These are phyloP conservation scores for Groenewaldozyma sp. DNA, from an alignment of 1,139 yeast species.

Conservation along the genomic window DNA sequence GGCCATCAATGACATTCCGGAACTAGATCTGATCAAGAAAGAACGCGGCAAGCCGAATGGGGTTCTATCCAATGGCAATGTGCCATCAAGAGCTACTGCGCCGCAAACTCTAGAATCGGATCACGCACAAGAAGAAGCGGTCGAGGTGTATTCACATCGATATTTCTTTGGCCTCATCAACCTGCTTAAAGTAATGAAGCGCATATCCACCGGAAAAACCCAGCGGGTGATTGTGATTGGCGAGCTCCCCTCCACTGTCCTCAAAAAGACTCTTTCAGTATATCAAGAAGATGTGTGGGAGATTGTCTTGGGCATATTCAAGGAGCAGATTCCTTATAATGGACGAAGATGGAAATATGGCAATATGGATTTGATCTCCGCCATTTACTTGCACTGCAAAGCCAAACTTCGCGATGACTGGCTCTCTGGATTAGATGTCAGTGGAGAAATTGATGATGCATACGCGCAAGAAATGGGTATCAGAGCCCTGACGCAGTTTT, in stretches of 20 bases:
- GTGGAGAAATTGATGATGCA: slow-evolving; percentile 66
- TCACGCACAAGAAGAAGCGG: background rate
- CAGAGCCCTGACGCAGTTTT: slow-evolving; percentile 70
- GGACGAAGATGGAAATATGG: slow-evolving; percentile 91
- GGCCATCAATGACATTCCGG: slow-evolving; percentile 31
- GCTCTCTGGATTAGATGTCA: slow-evolving; percentile 78
- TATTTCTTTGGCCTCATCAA: slow-evolving; percentile 29
- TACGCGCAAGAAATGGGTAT: slow-evolving; percentile 82
- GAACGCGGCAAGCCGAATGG: background rate
- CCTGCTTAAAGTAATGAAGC: slow-evolving; percentile 28
- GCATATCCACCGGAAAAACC: slow-evolving; percentile 30
- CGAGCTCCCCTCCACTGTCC: slow-evolving; percentile 35
- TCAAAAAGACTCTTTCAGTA: slow-evolving; percentile 33
- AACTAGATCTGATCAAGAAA: slow-evolving; percentile 13
- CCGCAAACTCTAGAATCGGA: background rate
- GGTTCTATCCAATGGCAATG: background rate
- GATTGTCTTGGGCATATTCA: slow-evolving; percentile 62
- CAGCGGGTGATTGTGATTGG: slow-evolving; percentile 35
- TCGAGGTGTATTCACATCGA: slow-evolving; percentile 19
- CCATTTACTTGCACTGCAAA: slow-evolving; percentile 69
- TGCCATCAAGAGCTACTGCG: no score
- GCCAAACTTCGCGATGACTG: slow-evolving; percentile 74
- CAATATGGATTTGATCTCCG: slow-evolving; percentile 89
- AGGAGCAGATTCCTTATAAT: slow-evolving; percentile 78
- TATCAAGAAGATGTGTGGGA: slow-evolving; percentile 56